These are phyloP conservation scores for Dovyalis caffra DNA, from an alignment of 345 rosid genomes.

Conservation along the genomic window DNA sequence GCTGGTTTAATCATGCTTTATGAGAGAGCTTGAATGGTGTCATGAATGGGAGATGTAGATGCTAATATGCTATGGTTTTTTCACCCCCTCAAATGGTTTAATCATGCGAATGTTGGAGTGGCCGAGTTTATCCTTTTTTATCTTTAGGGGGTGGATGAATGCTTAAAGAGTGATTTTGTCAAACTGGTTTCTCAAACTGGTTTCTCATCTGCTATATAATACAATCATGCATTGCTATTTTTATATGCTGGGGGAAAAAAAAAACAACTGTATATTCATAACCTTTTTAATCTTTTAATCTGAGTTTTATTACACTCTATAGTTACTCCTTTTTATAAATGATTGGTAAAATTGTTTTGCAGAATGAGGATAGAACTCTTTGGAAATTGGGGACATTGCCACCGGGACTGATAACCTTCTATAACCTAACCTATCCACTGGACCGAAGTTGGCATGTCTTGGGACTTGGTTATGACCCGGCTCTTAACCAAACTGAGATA, in stretches of 20 bases:
- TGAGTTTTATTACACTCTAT: not conserved
- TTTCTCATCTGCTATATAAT: not conserved
- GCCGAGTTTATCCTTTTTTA: not conserved
- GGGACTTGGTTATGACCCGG: constrained; percentile 98
- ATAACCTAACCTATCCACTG: constrained; percentile 78
- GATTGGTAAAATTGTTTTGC: constrained; percentile 32
- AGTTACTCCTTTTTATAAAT: not conserved
- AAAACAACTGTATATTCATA: not conserved
- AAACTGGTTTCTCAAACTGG: not conserved
- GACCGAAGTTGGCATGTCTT: constrained; percentile 85
- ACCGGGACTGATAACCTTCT: constrained; percentile 93
- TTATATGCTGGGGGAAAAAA: too few relatives aligned
- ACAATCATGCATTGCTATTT: too few relatives aligned
- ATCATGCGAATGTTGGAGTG: not conserved
- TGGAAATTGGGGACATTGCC: constrained; percentile 99
- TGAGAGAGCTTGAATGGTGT: not conserved
- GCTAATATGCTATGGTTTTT: too few relatives aligned
- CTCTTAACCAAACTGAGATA: constrained; percentile 87
- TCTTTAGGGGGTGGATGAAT: too few relatives aligned
- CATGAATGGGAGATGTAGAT: not conserved
- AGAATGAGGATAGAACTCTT: constrained; percentile 95
- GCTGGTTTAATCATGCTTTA: not conserved
- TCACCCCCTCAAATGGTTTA: too few relatives aligned
- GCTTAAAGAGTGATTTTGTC: too few relatives aligned
- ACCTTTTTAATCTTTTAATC: not conserved